Evolutionary conservation across 345 rosid species (phyloP).

Genomic region (Camelina sativa): DNA sequence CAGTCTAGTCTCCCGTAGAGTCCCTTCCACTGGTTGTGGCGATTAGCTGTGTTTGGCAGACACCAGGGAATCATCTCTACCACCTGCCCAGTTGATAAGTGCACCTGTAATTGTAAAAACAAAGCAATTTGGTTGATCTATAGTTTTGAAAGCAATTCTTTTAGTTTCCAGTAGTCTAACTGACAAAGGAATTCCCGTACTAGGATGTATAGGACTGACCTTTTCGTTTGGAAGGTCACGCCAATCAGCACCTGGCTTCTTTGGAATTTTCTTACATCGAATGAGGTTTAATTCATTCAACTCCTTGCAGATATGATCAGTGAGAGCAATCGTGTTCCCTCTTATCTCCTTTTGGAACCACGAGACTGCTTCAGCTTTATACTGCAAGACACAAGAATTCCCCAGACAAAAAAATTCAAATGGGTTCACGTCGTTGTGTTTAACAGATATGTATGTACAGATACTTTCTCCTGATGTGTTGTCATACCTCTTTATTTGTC

Average conservation of each 20-base stretch:
- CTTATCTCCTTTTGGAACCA: slow-evolving; percentile 84
- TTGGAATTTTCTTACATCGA: slow-evolving; percentile 75
- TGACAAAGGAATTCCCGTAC: background rate
- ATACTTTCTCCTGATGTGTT: slow-evolving; percentile 23
- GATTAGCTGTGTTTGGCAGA: slow-evolving; percentile 75
- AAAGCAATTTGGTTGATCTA: background rate
- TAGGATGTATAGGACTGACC: slow-evolving; percentile 46
- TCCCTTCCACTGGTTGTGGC: slow-evolving; percentile 91
- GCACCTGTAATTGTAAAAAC: slow-evolving; percentile 50
- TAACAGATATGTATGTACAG: background rate
- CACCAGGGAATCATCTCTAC: slow-evolving; percentile 81
- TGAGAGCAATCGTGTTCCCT: slow-evolving; percentile 55
- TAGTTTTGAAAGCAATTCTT: background rate
- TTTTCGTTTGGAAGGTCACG: slow-evolving; percentile 73
- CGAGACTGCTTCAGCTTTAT: slow-evolving; percentile 61
- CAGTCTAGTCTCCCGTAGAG: slow-evolving; percentile 87
- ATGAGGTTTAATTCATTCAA: slow-evolving; percentile 82
- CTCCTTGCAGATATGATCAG: slow-evolving; percentile 78
- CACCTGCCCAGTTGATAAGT: slow-evolving; percentile 62
- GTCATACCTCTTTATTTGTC: slow-evolving; percentile 53
- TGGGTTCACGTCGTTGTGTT: background rate
- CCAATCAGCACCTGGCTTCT: slow-evolving; percentile 94
- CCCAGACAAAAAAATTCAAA: background rate
- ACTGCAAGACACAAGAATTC: slow-evolving; percentile 50
- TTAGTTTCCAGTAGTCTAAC: background rate